Evolutionary conservation across 1,284 basidiomycete genomes (phyloP), one percentile per base, ranked within the genome.

Genomic region (Ustilago crameri): DNA sequence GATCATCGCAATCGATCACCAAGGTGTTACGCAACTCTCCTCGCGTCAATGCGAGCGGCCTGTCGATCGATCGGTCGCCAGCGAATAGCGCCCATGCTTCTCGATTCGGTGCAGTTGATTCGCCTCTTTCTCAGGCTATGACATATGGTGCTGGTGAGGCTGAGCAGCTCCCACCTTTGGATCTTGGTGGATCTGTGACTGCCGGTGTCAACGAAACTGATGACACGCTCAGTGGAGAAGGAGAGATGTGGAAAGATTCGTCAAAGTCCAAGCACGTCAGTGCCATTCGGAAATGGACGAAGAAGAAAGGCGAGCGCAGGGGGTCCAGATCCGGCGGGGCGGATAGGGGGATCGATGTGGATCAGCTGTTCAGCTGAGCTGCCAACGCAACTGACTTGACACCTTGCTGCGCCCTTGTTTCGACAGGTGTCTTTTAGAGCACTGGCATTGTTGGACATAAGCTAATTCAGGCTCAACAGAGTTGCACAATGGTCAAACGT

Each of bases 261-360:
- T 46, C 56, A 37, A 55, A 55, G 48, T 38, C 43, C 20, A 59
- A 51, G 34, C 30, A 38, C 5, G 40, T 38, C 10, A 51, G 43
- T n/a, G 49, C 50, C 4, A 42, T 60, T 47, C 57, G 63, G 9
- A 60, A 60, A 35, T 60, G 64, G 64, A 60, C 57, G n/a, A 52
- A 18, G 24, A 66, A 56, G 43, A 51, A 45, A 41, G 44, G 22
- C 8, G 34, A 35, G 37, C 43, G 42, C 27, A 46, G 37, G 24
- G 47, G 23, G 30, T 32, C 48, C 15, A 45, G 20, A 9, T 42
- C 41, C 18, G 20, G 23, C 3, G 41, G 18, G 7, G 20, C 41
- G 20, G 20, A 42, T 9, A 67, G 60, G 3, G 53, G 60, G 46
- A 35, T 67, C 8, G 64, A 61, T 20, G 40, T 67, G 10, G 64